These are phyloP conservation scores for Colletotrichum sp. DNA, from an alignment of 2,329 filamentous ascomycete species.

Conservation along the genomic window DNA sequence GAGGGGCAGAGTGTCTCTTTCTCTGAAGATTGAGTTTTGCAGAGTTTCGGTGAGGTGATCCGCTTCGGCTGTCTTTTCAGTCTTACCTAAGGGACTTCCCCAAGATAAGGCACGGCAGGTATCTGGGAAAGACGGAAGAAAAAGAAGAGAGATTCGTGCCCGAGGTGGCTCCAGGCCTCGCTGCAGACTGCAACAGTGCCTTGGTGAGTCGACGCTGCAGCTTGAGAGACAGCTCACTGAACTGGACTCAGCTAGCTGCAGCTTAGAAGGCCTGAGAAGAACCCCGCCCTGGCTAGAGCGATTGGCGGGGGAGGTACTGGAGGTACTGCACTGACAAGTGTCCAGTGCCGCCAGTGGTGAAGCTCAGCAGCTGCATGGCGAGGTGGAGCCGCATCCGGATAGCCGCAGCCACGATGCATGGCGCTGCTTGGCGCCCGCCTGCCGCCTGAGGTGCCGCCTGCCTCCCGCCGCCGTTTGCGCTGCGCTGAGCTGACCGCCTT, in stretches of 20 bases:
- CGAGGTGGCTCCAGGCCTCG: background rate
- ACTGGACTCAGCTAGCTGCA: background rate
- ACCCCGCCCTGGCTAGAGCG: background rate
- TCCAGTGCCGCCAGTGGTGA: background rate
- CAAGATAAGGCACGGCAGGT: background rate
- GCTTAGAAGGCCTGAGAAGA: background rate
- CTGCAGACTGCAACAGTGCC: background rate
- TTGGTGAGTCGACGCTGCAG: background rate
- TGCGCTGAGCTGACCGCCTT: background rate
- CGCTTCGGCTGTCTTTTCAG: background rate
- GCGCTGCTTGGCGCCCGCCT: background rate
- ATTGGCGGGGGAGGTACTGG: background rate
- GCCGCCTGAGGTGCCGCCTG: background rate
- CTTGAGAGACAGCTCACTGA: background rate
- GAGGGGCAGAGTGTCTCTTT: background rate
- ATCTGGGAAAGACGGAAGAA: background rate
- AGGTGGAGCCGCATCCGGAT: slow-evolving; percentile 16
- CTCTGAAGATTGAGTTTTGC: background rate
- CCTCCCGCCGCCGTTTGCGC: background rate
- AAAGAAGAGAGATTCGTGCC: background rate
- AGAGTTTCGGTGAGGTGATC: background rate
- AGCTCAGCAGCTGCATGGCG: background rate
- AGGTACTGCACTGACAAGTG: background rate
- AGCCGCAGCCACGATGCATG: slow-evolving; percentile 5
- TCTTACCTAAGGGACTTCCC: background rate